phyloP scores from a whole-genome alignment of 2,329 filamentous ascomycete genomes.

The Paecilomyces sp. region DNA sequence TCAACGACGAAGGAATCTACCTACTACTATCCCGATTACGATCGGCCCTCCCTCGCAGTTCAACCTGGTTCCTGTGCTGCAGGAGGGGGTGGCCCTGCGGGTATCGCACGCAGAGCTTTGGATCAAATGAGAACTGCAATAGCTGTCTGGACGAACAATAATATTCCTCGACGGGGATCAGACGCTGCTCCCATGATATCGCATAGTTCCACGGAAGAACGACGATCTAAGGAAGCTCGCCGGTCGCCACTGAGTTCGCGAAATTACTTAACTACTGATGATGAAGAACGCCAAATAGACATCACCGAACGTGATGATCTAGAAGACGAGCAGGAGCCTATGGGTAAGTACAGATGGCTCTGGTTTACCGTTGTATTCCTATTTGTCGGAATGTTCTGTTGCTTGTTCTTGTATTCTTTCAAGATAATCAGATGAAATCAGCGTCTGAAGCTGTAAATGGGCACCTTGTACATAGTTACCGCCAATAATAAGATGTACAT shows the following conservation, averaged over 20 bases:
- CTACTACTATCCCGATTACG: not conserved
- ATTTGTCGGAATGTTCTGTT: slow-evolving; percentile 8
- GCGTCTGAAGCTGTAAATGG: not conserved
- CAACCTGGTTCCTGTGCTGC: not conserved
- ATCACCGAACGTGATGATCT: not conserved
- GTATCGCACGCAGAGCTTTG: not conserved
- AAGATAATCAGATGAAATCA: slow-evolving; percentile 4
- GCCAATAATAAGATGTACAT: not conserved
- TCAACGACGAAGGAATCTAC: not conserved
- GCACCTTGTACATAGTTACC: not conserved
- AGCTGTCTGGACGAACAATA: not conserved
- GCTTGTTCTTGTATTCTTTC: slow-evolving; percentile 10
- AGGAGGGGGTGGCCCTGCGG: not conserved
- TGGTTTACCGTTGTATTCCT: slow-evolving; percentile 6
- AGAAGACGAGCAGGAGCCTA: not conserved
- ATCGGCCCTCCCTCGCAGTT: not conserved
- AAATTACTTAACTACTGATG: not conserved
- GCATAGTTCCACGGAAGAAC: not conserved
- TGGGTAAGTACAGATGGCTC: slow-evolving; percentile 6
- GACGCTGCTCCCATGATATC: not conserved
- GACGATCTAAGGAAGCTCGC: not conserved
- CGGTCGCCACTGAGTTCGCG: not conserved
- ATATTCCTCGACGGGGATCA: not conserved
- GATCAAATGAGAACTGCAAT: not conserved
- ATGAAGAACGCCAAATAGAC: not conserved